Base-by-base conservation (phyloP, 345 rosid genomes). In the Anacardium occidentale region DNA sequence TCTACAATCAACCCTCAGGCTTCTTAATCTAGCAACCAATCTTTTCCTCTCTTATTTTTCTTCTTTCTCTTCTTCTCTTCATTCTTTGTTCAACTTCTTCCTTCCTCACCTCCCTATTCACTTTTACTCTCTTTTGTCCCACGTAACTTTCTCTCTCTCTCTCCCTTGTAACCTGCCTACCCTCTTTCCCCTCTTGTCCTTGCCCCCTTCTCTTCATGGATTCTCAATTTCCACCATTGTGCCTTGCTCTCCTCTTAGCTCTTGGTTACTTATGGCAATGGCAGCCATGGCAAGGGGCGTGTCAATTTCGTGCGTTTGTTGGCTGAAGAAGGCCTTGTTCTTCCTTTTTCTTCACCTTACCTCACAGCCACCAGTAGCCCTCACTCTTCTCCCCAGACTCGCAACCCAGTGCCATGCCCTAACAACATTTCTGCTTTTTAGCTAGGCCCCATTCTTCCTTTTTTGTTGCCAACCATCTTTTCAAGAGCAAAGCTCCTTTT, bases 141-240 rank as follows among this genome's bases (percentile, higher is more conserved):
- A 65, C 15, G 7, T 48, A 1, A 22, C 69, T 11, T 65, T 65
- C 69, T 17, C 56, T 40, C 48, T 10, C 57, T 21, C 69, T 65
- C 40, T 65, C 69, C n/a, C 7, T 25, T 14, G 56, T 9, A 22
- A 15, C 56, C 12, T 65, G 42, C 10, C 69, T 55, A 76, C 7
- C 80, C 83, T 3, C 83, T 83, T 4, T 74, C 86, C 10, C 84
- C 81, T 3, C 57, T 76, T 65, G 71, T 37, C 47, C 29, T 74
- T 52, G 80, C 83, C 18, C 74, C 88, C 15, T 42, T 84, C 74
- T 58, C 77, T 50, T 69, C 42, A 69, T 85, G 70, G 69, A 82
- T 77, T 72, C 79, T 77, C 2, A 88, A 82, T 22, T 85, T 86
- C 70, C 81, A 86, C 69, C 82, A 83, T 68, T 84, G 88, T 14